Conservation (phyloP, 2,329 filamentous ascomycete species). For the Aspergillus fumigatus region DNA sequence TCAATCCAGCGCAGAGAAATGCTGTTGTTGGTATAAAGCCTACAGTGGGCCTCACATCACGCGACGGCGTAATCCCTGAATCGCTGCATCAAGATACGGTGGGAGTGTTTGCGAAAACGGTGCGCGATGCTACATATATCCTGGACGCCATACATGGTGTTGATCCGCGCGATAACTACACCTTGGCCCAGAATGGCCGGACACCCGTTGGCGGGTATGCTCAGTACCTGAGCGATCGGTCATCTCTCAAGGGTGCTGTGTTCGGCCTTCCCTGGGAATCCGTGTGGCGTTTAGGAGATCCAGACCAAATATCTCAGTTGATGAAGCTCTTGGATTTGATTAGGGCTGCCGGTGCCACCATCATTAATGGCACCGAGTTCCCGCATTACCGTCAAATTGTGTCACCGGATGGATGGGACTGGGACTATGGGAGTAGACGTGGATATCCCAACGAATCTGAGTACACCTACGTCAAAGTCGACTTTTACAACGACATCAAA, state of each 20-base stretch:
- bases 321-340: conserved; percentile 52
- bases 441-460: conserved; percentile 68
- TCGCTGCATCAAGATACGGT: conserved; percentile 65
- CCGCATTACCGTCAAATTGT: conserved; percentile 59
- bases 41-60: conserved; percentile 67
- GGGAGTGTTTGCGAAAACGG: conserved; percentile 62
- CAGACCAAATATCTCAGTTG: conserved; percentile 53
- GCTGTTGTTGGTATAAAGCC: conserved; percentile 70
- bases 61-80: conserved; percentile 61
- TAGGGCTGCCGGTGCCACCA: conserved; percentile 57
- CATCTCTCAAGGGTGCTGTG: conserved; percentile 54
- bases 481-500: conserved; percentile 59
- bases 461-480: conserved; percentile 66
- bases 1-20: conserved; percentile 67
- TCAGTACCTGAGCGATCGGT: conserved; percentile 52
- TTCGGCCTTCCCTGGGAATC: conserved; percentile 70
- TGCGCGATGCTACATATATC: conserved; percentile 63
- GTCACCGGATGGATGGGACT: conserved; percentile 66
- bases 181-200: conserved; percentile 51
- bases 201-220: conserved; percentile 55
- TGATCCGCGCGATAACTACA: conserved; percentile 63
- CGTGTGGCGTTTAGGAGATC: conserved; percentile 62
- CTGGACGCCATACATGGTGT: conserved; percentile 65
- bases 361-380: conserved; percentile 68
- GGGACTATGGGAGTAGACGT: conserved; percentile 61